A percentile compares a stretch with the other conserved stretches of the same genome.
phyloP scores from a whole-genome alignment of 257 asterid species.

The Ligustrum vulgare region DNA sequence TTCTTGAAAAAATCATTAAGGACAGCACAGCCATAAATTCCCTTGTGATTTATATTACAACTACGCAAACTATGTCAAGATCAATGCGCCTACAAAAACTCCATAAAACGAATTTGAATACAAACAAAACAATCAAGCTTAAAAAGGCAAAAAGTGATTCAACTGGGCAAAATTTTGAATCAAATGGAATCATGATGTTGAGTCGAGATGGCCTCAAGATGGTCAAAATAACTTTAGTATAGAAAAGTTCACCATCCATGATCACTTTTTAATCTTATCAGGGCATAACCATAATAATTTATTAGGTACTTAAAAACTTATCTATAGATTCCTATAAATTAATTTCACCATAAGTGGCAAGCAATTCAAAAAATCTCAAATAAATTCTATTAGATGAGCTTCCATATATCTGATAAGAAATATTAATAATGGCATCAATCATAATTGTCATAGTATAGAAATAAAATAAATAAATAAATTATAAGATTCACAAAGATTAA shows the following conservation, averaged over 20 bases:
- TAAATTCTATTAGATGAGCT: too few species aligned
- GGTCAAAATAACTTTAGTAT: not conserved
- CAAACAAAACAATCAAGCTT: slow-evolving; percentile 4
- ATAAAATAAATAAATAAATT: too few species aligned
- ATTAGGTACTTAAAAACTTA: too few species aligned
- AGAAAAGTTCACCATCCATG: slow-evolving; percentile 16
- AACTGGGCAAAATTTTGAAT: not conserved
- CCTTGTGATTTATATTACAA: not conserved
- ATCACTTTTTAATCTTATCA: not conserved
- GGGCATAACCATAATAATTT: too few species aligned
- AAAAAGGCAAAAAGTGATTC: slow-evolving; percentile 13
- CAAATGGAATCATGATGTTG: not conserved
- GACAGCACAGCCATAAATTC: not conserved
- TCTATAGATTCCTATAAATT: too few species aligned
- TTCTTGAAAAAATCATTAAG: not conserved
- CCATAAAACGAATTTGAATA: not conserved
- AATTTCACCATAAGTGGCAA: too few species aligned
- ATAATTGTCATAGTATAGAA: too few species aligned
- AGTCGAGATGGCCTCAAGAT: not conserved
- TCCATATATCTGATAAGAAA: too few species aligned
- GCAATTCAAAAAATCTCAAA: too few species aligned
- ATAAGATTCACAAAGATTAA: too few species aligned
- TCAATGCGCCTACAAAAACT: not conserved
- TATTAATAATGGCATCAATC: too few species aligned
- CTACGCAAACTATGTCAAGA: slow-evolving; percentile 12